Percentiles rank a stretch among this genome's conserved stretches.
These are phyloP conservation scores for Alternaria alternata DNA, from an alignment of 2,329 filamentous ascomycete genomes.

Conservation along the genomic window DNA sequence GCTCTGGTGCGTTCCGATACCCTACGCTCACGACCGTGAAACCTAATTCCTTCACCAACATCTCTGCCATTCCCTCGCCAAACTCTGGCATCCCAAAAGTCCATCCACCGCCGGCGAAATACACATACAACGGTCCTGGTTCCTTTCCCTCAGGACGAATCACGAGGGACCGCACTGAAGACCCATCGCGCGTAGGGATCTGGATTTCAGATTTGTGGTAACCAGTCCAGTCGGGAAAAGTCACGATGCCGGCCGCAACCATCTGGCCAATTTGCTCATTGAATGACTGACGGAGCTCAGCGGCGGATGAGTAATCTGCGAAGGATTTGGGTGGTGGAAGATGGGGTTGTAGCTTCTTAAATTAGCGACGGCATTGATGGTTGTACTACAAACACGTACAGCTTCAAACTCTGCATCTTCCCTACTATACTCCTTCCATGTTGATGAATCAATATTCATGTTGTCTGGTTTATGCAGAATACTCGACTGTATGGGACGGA, in stretches of 20 bases:
- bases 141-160: background rate
- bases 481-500: background rate
- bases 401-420: background rate
- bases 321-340: no score
- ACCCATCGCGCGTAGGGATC: background rate
- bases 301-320: no score
- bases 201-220: background rate
- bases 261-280: background rate
- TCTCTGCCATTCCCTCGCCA: no score
- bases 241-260: background rate
- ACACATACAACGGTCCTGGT: no score
- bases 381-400: background rate
- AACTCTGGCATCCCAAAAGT: no score
- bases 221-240: background rate
- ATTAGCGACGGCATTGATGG: no score
- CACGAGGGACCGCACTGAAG: background rate
- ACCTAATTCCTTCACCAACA: no score
- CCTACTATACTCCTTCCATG: background rate
- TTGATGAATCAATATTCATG: background rate
- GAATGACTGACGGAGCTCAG: no score
- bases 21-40: no score
- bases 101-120: no score
- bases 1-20: background rate
- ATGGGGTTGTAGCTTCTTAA: no score
- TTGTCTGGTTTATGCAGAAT: background rate